Evolutionary conservation across 208 protist genomes (phyloP).

Genomic region (Wallacemonas collosoma): DNA sequence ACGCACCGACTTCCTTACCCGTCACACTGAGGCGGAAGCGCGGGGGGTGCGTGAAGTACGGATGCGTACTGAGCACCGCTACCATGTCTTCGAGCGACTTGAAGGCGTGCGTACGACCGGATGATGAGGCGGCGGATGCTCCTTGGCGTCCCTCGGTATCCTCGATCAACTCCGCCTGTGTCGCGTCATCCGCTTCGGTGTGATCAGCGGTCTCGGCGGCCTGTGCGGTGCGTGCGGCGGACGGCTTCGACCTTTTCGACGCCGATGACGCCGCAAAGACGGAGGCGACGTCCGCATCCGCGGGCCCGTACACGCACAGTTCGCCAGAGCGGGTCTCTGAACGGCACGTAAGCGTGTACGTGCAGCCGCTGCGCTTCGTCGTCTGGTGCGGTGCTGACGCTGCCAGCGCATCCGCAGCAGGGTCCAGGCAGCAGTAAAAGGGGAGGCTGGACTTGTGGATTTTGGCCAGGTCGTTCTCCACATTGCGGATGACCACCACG

Average conservation of each 20-base stretch:
- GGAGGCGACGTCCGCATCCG: constrained; percentile 45
- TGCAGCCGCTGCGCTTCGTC: constrained; percentile 26
- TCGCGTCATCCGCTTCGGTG: background rate
- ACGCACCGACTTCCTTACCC: constrained; percentile 15
- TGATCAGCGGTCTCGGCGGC: background rate
- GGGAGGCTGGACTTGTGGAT: constrained; percentile 59
- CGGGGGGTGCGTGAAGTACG: constrained; percentile 51
- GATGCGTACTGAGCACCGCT: constrained; percentile 24
- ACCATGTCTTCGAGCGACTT: constrained; percentile 37
- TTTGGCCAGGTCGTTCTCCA: constrained; percentile 83
- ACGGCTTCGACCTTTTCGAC: background rate
- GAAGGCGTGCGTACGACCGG: constrained; percentile 17
- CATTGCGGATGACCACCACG: constrained; percentile 83
- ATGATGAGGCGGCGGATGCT: constrained; percentile 13
- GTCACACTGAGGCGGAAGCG: constrained; percentile 31
- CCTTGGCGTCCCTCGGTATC: background rate
- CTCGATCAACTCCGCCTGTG: background rate
- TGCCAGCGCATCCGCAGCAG: constrained; percentile 14
- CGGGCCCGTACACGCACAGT: constrained; percentile 59
- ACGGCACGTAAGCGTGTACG: constrained; percentile 61
- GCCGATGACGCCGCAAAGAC: constrained; percentile 30
- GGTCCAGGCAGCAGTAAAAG: constrained; percentile 53
- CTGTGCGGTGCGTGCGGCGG: background rate
- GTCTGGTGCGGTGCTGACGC: background rate
- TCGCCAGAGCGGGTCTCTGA: constrained; percentile 81